phyloP scores from a whole-genome alignment of 441 rosid species.

The Bocquillonia castaneifolia region DNA sequence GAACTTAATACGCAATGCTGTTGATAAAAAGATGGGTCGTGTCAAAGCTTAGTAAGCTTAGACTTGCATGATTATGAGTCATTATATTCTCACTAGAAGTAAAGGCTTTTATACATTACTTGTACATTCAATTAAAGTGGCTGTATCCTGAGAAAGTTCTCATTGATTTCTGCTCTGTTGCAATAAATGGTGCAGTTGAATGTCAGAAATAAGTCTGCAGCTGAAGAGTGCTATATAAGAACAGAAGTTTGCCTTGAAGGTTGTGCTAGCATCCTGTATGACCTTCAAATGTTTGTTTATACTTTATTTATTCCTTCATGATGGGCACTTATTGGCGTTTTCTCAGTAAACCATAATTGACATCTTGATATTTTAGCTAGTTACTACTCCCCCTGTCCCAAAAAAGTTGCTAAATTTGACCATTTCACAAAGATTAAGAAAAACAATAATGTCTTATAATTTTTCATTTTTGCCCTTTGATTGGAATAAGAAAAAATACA shows the following conservation, averaged over 20 bases:
- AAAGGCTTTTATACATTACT: constrained; percentile 8
- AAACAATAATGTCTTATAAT: too few species aligned
- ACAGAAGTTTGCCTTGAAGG: constrained; percentile 98
- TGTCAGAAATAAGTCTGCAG: constrained; percentile 93
- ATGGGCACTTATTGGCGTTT: background rate
- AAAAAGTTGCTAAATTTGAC: too few species aligned
- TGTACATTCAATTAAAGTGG: constrained; percentile 15
- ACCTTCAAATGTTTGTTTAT: constrained; percentile 18
- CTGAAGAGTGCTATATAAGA: constrained; percentile 85
- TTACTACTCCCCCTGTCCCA: too few species aligned
- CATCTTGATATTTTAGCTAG: background rate
- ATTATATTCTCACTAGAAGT: constrained; percentile 4
- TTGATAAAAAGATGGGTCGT: background rate
- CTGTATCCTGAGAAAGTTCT: constrained; percentile 10
- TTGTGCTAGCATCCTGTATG: constrained; percentile 25
- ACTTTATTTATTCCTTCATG: background rate
- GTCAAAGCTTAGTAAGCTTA: background rate
- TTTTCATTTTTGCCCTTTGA: too few species aligned
- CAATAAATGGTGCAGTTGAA: constrained; percentile 60
- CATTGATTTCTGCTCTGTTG: constrained; percentile 15
- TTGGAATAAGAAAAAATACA: too few species aligned
- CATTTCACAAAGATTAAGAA: too few species aligned
- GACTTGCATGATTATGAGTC: background rate
- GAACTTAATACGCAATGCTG: constrained; percentile 3
- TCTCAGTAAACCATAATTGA: background rate